These are phyloP conservation scores for Graphilbum fragrans DNA, from an alignment of 2,329 filamentous ascomycete species.

Conservation along the genomic window DNA sequence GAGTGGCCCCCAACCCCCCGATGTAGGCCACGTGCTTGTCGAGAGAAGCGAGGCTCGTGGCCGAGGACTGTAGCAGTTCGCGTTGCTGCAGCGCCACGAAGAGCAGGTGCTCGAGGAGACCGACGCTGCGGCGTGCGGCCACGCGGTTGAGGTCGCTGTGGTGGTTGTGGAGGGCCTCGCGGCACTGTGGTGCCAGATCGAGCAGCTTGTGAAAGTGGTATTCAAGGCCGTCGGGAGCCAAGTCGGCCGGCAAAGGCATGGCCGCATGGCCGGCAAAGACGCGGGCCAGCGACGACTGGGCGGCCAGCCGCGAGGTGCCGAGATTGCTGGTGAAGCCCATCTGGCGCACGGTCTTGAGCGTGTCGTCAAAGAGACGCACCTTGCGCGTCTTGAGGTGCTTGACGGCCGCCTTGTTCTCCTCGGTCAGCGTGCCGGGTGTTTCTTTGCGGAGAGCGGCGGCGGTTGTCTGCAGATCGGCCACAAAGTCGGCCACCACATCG, in stretches of 20 bases:
- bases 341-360: constrained; percentile 64
- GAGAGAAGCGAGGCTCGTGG: neutral
- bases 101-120: constrained; percentile 78
- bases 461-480: constrained; percentile 53
- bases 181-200: constrained; percentile 57
- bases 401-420: constrained; percentile 73
- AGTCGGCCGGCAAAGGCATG: constrained; percentile 13
- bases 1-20: neutral
- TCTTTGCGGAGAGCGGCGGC: constrained; percentile 68
- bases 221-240: constrained; percentile 37
- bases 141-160: constrained; percentile 74
- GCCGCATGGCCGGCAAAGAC: constrained; percentile 52
- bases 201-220: constrained; percentile 71
- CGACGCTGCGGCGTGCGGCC: constrained; percentile 67
- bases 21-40: constrained; percentile 7
- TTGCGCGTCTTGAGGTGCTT: constrained; percentile 89
- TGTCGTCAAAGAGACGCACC: constrained; percentile 80
- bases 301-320: constrained; percentile 56
- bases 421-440: constrained; percentile 68
- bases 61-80: constrained; percentile 24
- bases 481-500: constrained; percentile 52
- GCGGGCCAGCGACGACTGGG: constrained; percentile 58
- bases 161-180: constrained; percentile 58
- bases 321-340: constrained; percentile 89
- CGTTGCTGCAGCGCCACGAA: constrained; percentile 52